These are phyloP conservation scores for Niebla homalea DNA, from an alignment of 495 filamentous ascomycete genomes.

Conservation along the genomic window DNA sequence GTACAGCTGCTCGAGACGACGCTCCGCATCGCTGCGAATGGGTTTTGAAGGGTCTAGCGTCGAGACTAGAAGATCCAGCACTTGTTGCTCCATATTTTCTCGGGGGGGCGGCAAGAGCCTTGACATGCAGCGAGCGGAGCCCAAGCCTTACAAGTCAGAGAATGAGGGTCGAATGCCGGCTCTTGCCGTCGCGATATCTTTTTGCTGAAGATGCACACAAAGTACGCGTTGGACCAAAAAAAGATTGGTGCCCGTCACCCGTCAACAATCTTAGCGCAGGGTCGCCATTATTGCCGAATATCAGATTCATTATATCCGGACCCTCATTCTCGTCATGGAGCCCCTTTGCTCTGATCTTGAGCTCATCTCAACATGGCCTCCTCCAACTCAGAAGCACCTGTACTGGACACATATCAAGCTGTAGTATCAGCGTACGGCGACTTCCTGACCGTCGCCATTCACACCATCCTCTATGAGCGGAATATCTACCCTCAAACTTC, in stretches of 20 bases:
- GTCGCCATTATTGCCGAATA: not conserved
- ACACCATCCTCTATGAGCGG: slow-evolving; percentile 86
- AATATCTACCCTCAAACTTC: slow-evolving; percentile 66
- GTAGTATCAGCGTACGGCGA: slow-evolving; percentile 49
- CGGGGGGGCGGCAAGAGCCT: not conserved
- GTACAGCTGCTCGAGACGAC: slow-evolving; percentile 54
- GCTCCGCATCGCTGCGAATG: slow-evolving; percentile 66
- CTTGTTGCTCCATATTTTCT: slow-evolving; percentile 64
- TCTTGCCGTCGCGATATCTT: not conserved
- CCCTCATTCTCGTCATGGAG: not conserved
- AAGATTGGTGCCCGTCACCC: not conserved
- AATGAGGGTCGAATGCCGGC: not conserved
- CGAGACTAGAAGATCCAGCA: slow-evolving; percentile 64
- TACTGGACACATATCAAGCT: slow-evolving; percentile 28
- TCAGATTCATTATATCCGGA: not conserved
- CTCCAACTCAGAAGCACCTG: slow-evolving; percentile 14
- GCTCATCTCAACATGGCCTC: slow-evolving; percentile 7
- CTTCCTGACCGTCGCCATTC: slow-evolving; percentile 80
- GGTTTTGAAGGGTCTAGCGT: slow-evolving; percentile 59
- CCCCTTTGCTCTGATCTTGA: not conserved
- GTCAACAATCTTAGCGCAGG: not conserved
- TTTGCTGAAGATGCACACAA: not conserved
- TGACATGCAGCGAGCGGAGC: not conserved
- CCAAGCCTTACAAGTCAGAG: not conserved
- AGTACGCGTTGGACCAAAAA: not conserved